Evolutionary conservation across 1,284 basidiomycete genomes (phyloP), one percentile per base, ranked within the genome.

Genomic region (Phylloboletellus chloephorus): DNA sequence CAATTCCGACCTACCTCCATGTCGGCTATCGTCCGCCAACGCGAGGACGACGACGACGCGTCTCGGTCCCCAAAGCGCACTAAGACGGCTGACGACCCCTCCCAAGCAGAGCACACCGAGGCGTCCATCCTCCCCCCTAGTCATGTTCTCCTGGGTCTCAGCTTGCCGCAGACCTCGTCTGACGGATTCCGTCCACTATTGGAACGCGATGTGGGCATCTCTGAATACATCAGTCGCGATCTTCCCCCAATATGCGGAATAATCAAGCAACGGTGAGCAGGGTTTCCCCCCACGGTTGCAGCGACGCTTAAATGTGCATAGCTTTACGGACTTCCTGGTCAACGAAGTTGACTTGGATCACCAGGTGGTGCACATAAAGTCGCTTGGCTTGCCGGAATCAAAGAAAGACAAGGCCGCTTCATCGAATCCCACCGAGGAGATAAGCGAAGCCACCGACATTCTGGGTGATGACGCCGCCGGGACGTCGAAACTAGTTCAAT

Each of bases 281-380:
- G 30, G 36, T 41, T 29, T 36, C 20, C 41, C 28, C 20, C 28
- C 30, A 15, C 28, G 31, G 37, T 32, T 13, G 38, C 28, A 32
- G 39, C 46, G 29, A 49, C n/a, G 31, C 29, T 34, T 36, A 40
- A 44, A 40, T 25, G 33, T 17, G 11, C 48, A 20, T 49, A 95
- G 93, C 54, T 96, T 96, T 61, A 93, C 92, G 26, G 93, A 97
- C 65, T 97, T 97, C 60, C 58, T 96, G 49, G 93, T 97, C 19
- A 86, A 78, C 57, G 93, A 97, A 66, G 82, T 97, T 31, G 80
- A 88, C 52, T 72, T 82, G 42, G 80, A 88, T 49, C 75, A 82
- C 29, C 77, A 87, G 46, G 82, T 89, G 4, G 67, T 93, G 7
- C 84, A 88, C 56, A 60, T 96, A 26, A 85, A 85, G 55, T 78